Evolutionary conservation across 164 flowering plant genomes (phyloP).

Genomic region (Santalum album): DNA sequence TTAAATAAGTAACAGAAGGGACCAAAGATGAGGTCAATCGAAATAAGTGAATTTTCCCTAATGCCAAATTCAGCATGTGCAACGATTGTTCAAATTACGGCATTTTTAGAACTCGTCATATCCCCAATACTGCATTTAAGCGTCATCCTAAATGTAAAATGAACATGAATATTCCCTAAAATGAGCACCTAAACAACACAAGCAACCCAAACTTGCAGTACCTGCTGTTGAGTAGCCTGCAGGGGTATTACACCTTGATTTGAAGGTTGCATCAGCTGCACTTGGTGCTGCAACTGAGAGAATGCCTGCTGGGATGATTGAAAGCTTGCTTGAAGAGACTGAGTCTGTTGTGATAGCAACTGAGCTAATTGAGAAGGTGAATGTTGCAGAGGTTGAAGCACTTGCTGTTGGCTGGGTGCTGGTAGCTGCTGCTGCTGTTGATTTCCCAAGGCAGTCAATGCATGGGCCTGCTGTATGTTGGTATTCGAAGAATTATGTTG

Average conservation of each 20-base stretch:
- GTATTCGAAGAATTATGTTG: constrained; percentile 24
- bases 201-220: constrained; percentile 13
- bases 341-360: constrained; percentile 75
- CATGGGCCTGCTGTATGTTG: constrained; percentile 27
- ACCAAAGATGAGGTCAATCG: too few species aligned
- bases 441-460: constrained; percentile 20
- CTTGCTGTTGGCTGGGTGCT: constrained; percentile 37
- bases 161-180: neutral
- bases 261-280: constrained; percentile 70
- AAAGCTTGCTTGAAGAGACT: constrained; percentile 68
- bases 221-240: constrained; percentile 65
- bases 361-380: constrained; percentile 76
- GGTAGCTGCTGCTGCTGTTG: constrained; percentile 42
- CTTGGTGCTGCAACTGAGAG: constrained; percentile 88
- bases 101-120: too few species aligned
- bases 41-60: too few species aligned
- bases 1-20: too few species aligned
- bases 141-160: neutral
- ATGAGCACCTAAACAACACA: neutral
- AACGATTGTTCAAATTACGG: too few species aligned
- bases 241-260: constrained; percentile 37
- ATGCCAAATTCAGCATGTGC: too few species aligned
- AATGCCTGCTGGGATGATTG: constrained; percentile 90
- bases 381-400: constrained; percentile 44
- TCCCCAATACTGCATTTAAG: too few species aligned